Evolutionary conservation across 495 filamentous ascomycete species (phyloP), one percentile per base, ranked within the genome.

Genomic region (Melanomma pulvis-pyrius): DNA sequence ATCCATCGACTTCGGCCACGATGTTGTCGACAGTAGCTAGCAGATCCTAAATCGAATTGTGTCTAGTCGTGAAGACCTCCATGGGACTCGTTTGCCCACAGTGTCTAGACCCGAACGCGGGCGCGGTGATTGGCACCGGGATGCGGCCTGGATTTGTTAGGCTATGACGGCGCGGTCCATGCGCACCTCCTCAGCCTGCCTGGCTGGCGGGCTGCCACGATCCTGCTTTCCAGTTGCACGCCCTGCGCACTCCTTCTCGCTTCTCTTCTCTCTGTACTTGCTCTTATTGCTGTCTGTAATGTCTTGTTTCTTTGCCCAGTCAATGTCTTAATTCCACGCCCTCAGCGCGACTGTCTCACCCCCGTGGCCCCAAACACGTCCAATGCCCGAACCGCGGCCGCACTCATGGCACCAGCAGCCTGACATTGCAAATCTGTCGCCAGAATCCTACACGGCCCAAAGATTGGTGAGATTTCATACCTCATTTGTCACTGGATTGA

Each of bases 391-490:
- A 32, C 34, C 30, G 46, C 65, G 34, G 13, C 65, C 51, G 28
- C 59, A 59, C 17, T 71, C 68, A 64, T 71, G 68, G 68, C 63
- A 71, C 53, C 57, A 60, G 54, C 62, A 62, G 63, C 68, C 56
- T 58, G 64, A 71, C 30, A 57, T 71, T 36, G 61, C 65, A 49
- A 54, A 41, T 26, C 55, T 71, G 41, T 52, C 64, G 29, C 50
- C 74, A 7, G 72, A 76, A 47, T 74, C 74, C 7, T 74, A 74
- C 59, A 78, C 76, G 13, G 69, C 72, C 19, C 78, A 83, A 54
- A 80, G 84, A 63, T 73, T 88, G 75, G 85, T 87, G 79, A 19
- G 48, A n/a, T 24, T 30, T 26, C 28, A 6, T 28, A 1, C 25
- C 25, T 24, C 29, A 34, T 54, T 5, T 59, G 50, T 44, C 46